Percentiles rank a stretch among this genome's conserved stretches.
Conservation (phyloP, 345 rosid genomes). For the Acer yangbiense region DNA sequence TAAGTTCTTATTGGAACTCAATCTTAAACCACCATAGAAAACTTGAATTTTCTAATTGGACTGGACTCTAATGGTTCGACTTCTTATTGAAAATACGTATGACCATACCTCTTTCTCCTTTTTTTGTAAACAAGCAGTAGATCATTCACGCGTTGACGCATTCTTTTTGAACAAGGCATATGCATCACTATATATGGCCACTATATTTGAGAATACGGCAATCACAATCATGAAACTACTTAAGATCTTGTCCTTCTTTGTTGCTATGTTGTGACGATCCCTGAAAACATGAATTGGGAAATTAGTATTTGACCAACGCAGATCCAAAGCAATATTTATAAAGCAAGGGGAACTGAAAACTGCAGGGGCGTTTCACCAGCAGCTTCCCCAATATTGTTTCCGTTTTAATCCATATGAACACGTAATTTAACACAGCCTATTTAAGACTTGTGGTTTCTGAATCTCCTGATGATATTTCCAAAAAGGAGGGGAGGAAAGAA, state of each 20-base stretch:
- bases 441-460: not conserved
- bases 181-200: slow-evolving; percentile 85
- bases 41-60: slow-evolving; percentile 4
- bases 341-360: not conserved
- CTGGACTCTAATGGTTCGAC: not conserved
- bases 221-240: slow-evolving; percentile 70
- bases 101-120: not conserved
- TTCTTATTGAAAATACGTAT: not conserved
- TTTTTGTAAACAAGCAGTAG: not conserved
- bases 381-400: not conserved
- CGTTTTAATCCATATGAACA: not conserved
- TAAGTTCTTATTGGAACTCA: slow-evolving; percentile 19
- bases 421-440: not conserved
- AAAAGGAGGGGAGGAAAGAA: not conserved
- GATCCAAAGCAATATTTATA: not conserved
- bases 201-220: slow-evolving; percentile 66
- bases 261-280: slow-evolving; percentile 74
- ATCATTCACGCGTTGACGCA: slow-evolving; percentile 31
- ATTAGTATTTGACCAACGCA: not conserved
- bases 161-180: slow-evolving; percentile 58
- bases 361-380: not conserved
- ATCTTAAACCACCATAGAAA: slow-evolving; percentile 3
- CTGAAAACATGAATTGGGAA: slow-evolving; percentile 38
- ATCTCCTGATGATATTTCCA: not conserved
- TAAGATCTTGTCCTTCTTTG: slow-evolving; percentile 64